A percentile compares a stretch with the other conserved stretches of the same genome.
These are phyloP conservation scores for Paecilomyces dactylethromorphus DNA, from an alignment of 2,329 filamentous ascomycete genomes.

Conservation along the genomic window DNA sequence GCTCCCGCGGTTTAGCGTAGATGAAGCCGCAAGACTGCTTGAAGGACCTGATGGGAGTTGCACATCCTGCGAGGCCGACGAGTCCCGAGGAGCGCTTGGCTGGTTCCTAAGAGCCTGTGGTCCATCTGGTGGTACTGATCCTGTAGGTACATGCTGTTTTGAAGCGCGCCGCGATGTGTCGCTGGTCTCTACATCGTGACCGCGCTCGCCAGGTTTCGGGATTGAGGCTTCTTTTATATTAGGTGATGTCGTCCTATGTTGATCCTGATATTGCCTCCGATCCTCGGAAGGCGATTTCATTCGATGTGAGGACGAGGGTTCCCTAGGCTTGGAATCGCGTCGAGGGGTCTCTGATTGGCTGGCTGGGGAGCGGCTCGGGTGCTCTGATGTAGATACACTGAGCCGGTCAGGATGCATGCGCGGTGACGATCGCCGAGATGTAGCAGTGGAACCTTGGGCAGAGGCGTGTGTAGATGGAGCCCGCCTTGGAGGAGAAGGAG, in stretches of 20 bases:
- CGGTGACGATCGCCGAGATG: conserved; percentile 58
- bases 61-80: conserved; percentile 13
- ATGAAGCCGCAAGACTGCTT: conserved; percentile 25
- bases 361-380: conserved; percentile 21
- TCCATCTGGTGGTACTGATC: conserved; percentile 9
- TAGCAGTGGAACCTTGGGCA: conserved; percentile 48
- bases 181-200: not conserved
- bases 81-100: conserved; percentile 22
- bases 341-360: conserved; percentile 16
- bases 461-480: conserved; percentile 43
- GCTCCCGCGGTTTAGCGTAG: conserved; percentile 29
- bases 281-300: conserved; percentile 3
- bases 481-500: conserved; percentile 42
- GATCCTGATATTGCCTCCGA: conserved; percentile 9
- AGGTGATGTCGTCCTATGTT: conserved; percentile 9
- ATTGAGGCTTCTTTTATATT: conserved; percentile 10
- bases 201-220: not conserved
- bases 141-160: conserved; percentile 7
- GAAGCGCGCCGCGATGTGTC: conserved; percentile 10
- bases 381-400: conserved; percentile 23
- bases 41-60: conserved; percentile 31
- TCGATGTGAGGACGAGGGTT: conserved; percentile 6
- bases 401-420: conserved; percentile 50
- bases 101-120: not conserved
- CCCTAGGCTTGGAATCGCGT: conserved; percentile 12